Base-by-base conservation (phyloP, 768 basidiomycete genomes). In the Tricholoma flavovirens region DNA sequence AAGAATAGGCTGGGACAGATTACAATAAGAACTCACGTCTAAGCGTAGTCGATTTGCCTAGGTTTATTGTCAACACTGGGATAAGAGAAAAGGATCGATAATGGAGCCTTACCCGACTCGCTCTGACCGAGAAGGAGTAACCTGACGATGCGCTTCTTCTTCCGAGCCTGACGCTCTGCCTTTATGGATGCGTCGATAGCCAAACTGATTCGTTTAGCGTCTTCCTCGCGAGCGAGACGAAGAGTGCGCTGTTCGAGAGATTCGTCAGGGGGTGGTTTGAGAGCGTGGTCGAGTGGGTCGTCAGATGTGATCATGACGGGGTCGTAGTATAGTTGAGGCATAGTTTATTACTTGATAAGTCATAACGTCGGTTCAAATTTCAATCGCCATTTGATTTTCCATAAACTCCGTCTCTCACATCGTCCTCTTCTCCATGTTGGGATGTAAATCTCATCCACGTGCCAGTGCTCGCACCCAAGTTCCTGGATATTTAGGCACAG, bases 31-130 rank as follows among this genome's bases (percentile, higher is more conserved):
- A 83, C 87, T 71, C 71, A 90, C 88, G 90, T 66, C 89, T 77
- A 32, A 91, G 75, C 1, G 89, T 90, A 1, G 88, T 91, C 0
- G 87, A 89, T 73, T 90, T 90, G 58, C 87, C 88, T 89, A 57
- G 21, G 59, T 53, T 32, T 10, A 55, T 21, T 29, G 7, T 56
- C 32, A 63, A 61, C 60, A 46, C 40, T 15, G 14, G 49, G 15
- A 8, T 26, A 22, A 29, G 5, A 10, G n/a, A 53, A 21, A 6
- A 35, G 46, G 38, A n/a, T 14, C 38, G 43, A 29, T 21, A 22
- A 3, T 52, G 30, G 26, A 5, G 19, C 70, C 84, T 60, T 67
- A 85, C 88, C 88, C 6, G 84, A 88, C 74, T 92, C 89, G 72
- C 86, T 88, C 75, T 91, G 90, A 6, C 90, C 90, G 1, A 92